A percentile compares a stretch with the other conserved stretches of the same genome.
These are phyloP conservation scores for Paraleonurus japonicus DNA, from an alignment of 257 asterid species.

Conservation along the genomic window DNA sequence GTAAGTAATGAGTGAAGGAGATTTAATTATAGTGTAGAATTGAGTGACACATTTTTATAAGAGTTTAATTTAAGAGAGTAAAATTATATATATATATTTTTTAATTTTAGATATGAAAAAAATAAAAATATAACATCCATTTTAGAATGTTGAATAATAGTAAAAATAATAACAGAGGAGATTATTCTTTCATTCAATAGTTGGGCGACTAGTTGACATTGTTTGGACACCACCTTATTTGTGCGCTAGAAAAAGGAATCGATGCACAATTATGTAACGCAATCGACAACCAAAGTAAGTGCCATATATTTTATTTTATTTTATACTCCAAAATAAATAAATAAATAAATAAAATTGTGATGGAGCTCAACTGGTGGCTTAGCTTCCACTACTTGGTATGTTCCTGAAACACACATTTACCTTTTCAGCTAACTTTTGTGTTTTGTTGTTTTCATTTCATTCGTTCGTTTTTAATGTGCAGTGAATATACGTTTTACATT, in stretches of 20 bases:
- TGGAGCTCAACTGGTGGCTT: conserved; percentile 21
- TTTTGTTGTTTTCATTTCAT: conserved; percentile 17
- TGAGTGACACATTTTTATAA: too few relatives aligned
- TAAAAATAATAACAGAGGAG: too few relatives aligned
- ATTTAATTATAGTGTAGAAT: too few relatives aligned
- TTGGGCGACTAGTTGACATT: conserved; percentile 12
- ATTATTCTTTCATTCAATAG: conserved; percentile 22
- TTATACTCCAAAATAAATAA: neutral
- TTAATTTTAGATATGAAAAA: too few relatives aligned
- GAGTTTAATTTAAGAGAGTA: too few relatives aligned
- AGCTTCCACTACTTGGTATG: conserved; percentile 30
- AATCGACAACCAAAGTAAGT: neutral
- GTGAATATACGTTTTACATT: neutral
- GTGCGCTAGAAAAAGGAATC: conserved; percentile 7
- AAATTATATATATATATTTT: too few relatives aligned
- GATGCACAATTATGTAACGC: neutral
- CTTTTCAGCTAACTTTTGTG: conserved; percentile 25
- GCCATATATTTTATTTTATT: neutral
- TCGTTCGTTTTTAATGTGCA: conserved; percentile 8
- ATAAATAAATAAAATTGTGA: neutral
- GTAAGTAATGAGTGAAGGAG: too few relatives aligned
- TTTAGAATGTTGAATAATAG: too few relatives aligned
- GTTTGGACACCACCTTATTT: conserved; percentile 15
- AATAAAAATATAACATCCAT: too few relatives aligned
- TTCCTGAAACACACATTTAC: conserved; percentile 24